A percentile compares a stretch with the other conserved stretches of the same genome.
Evolutionary conservation across 2,329 filamentous ascomycete species (phyloP).

Genomic region (Septoria petroselini): DNA sequence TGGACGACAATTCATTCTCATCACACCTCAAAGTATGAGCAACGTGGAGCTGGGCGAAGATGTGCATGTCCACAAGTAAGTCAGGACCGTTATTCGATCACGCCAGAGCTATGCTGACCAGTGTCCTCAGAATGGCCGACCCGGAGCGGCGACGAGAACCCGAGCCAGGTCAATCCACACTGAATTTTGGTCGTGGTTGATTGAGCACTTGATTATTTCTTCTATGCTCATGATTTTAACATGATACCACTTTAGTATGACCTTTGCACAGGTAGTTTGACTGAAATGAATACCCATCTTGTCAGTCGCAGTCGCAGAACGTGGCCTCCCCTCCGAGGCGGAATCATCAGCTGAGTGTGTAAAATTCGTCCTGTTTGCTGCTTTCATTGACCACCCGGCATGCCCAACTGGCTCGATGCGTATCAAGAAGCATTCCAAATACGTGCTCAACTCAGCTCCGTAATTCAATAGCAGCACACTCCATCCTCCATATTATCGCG

Average conservation of each 20-base stretch:
- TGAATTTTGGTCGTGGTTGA: constrained; percentile 13
- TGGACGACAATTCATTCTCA: constrained; percentile 92
- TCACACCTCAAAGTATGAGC: constrained; percentile 82
- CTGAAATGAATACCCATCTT: too few relatives aligned
- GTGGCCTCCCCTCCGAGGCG: too few relatives aligned
- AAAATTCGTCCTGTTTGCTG: too few relatives aligned
- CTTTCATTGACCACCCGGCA: too few relatives aligned
- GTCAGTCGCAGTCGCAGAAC: too few relatives aligned
- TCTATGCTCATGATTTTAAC: not conserved
- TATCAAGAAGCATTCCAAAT: too few relatives aligned
- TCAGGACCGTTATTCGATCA: not conserved
- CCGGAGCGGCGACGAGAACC: constrained; percentile 28
- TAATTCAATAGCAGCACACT: too few relatives aligned
- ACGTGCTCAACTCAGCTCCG: too few relatives aligned
- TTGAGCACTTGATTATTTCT: not conserved
- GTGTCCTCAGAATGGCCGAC: constrained; percentile 25
- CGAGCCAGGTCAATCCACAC: constrained; percentile 11
- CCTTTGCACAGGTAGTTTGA: not conserved
- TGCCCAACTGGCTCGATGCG: too few relatives aligned
- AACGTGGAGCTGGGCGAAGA: constrained; percentile 61
- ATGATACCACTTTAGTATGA: constrained; percentile 1
- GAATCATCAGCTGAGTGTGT: too few relatives aligned
- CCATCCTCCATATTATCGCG: too few relatives aligned
- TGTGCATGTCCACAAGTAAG: constrained; percentile 69
- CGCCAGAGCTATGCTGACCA: constrained; percentile 39